Conservation (phyloP, 768 basidiomycete genomes). For the Pisolithus microcarpus region DNA sequence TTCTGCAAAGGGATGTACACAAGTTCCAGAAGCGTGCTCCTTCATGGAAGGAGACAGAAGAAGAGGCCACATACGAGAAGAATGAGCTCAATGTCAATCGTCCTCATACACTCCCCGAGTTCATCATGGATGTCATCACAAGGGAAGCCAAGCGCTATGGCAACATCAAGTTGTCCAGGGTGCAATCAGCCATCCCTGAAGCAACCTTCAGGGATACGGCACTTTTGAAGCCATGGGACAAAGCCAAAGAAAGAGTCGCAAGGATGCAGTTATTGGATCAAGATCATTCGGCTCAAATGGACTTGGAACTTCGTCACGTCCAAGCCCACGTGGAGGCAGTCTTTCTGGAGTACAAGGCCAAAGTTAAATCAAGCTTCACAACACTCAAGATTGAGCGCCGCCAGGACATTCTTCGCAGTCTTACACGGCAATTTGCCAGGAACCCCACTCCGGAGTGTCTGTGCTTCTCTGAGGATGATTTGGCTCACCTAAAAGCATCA, state of each 20-base stretch:
- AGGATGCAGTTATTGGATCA: slow-evolving; percentile 5
- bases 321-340: slow-evolving; percentile 34
- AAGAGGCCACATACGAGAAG: neutral
- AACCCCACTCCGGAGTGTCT: slow-evolving; percentile 26
- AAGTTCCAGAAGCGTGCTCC: slow-evolving; percentile 22
- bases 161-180: slow-evolving; percentile 1
- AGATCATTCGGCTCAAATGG: slow-evolving; percentile 14
- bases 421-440: slow-evolving; percentile 37
- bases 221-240: slow-evolving; percentile 33
- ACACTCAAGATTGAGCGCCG: slow-evolving; percentile 34
- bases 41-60: slow-evolving; percentile 16
- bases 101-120: slow-evolving; percentile 5
- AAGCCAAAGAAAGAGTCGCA: slow-evolving; percentile 21
- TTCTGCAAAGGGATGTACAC: slow-evolving; percentile 25
- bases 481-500: slow-evolving; percentile 40
- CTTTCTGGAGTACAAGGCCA: slow-evolving; percentile 23
- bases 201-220: neutral
- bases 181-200: neutral
- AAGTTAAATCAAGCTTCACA: slow-evolving; percentile 28
- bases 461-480: slow-evolving; percentile 15
- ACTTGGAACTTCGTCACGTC: slow-evolving; percentile 32
- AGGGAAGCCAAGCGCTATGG: slow-evolving; percentile 2
- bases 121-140: slow-evolving; percentile 28
- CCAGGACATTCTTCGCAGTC: slow-evolving; percentile 39
- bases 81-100: slow-evolving; percentile 8